Percentiles rank a stretch among this genome's conserved stretches.
These are phyloP conservation scores for Aciculosporium take DNA, from an alignment of 2,329 filamentous ascomycete genomes.

Conservation along the genomic window DNA sequence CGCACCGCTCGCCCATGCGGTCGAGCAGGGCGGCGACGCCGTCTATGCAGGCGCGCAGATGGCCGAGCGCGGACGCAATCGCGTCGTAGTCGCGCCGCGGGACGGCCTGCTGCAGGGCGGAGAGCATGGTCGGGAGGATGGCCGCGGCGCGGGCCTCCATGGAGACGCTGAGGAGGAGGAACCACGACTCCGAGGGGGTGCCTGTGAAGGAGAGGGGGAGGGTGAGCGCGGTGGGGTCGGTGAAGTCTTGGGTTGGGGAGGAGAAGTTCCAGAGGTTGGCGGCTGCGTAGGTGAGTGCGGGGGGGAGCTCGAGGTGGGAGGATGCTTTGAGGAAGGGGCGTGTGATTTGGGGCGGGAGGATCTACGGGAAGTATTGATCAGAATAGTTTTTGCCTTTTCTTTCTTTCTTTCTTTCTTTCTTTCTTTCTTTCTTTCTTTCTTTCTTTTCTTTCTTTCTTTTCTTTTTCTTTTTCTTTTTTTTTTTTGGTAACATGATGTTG, in stretches of 20 bases:
- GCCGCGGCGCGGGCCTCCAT: conserved; percentile 71
- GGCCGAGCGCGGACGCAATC: conserved; percentile 49
- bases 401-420: too few relatives aligned
- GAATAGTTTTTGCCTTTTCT: too few relatives aligned
- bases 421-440: too few relatives aligned
- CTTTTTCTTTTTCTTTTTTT: too few relatives aligned
- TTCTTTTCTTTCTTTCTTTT: too few relatives aligned
- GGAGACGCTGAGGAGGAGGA: conserved; percentile 77
- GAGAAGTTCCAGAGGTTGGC: conserved; percentile 85
- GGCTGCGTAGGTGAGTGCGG: conserved; percentile 80
- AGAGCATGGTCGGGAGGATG: conserved; percentile 63
- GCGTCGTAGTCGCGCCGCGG: conserved; percentile 41
- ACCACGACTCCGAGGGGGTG: conserved; percentile 85
- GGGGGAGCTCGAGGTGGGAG: conserved; percentile 61
- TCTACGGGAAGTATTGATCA: too few relatives aligned
- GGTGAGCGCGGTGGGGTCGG: conserved; percentile 52
- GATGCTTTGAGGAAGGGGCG: conserved; percentile 63
- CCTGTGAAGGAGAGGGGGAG: conserved; percentile 76
- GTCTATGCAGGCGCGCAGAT: conserved; percentile 52
- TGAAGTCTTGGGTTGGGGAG: conserved; percentile 31
- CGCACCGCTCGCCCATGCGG: conserved; percentile 80
- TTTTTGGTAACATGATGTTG: too few relatives aligned
- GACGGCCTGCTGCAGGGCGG: conserved; percentile 57
- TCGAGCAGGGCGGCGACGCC: conserved; percentile 54
- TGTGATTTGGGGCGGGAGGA: conserved; percentile 61